Evolutionary conservation across 345 rosid genomes (phyloP).

Genomic region (Pistacia atlantica): DNA sequence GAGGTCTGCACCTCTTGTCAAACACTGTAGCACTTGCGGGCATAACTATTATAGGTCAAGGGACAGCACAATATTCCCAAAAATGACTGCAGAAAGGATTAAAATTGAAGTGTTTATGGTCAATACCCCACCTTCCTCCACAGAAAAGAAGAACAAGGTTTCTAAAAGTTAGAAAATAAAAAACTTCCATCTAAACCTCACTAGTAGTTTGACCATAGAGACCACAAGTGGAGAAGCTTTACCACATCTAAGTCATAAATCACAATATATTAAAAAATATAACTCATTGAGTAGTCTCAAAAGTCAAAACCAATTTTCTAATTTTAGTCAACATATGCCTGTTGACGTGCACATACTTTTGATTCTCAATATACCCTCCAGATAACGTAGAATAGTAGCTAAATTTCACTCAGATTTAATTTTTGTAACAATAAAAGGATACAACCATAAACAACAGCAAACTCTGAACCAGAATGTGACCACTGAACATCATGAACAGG

Average conservation of each 20-base stretch:
- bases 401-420: not conserved
- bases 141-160: not conserved
- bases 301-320: not conserved
- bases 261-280: not conserved
- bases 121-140: not conserved
- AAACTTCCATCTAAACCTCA: not conserved
- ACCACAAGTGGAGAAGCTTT: not conserved
- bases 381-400: not conserved
- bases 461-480: constrained; percentile 87
- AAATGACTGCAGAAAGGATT: constrained; percentile 8
- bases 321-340: not conserved
- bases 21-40: constrained; percentile 88
- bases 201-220: not conserved
- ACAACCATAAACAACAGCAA: constrained; percentile 98
- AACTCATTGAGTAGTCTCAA: not conserved
- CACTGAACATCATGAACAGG: constrained; percentile 98
- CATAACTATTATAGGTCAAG: constrained; percentile 78
- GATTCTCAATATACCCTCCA: constrained; percentile 6
- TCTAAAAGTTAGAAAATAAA: not conserved
- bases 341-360: no score
- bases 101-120: not conserved
- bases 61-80: constrained; percentile 28
- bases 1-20: constrained; percentile 84
- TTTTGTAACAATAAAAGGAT: constrained; percentile 52
- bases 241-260: not conserved